A percentile compares a stretch with the other conserved stretches of the same genome.
Evolutionary conservation across 441 rosid species (phyloP).

Genomic region (Pelargonium fulgidum): DNA sequence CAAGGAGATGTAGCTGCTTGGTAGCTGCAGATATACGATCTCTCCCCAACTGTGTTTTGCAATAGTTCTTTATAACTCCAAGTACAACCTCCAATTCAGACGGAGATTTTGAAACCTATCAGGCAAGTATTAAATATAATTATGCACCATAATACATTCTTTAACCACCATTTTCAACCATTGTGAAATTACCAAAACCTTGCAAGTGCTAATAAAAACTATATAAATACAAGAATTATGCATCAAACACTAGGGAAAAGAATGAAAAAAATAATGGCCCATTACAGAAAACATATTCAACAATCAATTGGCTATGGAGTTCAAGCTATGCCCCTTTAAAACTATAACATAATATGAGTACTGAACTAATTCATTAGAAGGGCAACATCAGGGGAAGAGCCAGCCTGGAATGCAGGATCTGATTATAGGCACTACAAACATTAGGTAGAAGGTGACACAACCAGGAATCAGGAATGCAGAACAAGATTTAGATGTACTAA

Average conservation of each 20-base stretch:
- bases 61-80: conserved; percentile 70
- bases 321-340: neutral
- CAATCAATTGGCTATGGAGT: neutral
- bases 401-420: neutral
- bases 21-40: conserved; percentile 52
- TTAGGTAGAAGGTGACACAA: no score
- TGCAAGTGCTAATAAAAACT: conserved; percentile 7
- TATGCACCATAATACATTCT: conserved; percentile 1
- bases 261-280: neutral
- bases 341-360: neutral
- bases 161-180: conserved; percentile 6
- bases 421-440: neutral
- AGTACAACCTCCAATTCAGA: conserved; percentile 78
- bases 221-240: conserved; percentile 5
- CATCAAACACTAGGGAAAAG: neutral
- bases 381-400: no score
- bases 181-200: neutral
- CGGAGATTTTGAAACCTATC: conserved; percentile 76
- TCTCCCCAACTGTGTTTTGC: conserved; percentile 56
- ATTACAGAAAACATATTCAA: neutral
- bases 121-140: conserved; percentile 17
- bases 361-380: neutral
- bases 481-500: neutral
- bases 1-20: conserved; percentile 67
- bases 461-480: no score